Evolutionary conservation across 1,284 basidiomycete species (phyloP).

Genomic region (Austroboletus niveus): DNA sequence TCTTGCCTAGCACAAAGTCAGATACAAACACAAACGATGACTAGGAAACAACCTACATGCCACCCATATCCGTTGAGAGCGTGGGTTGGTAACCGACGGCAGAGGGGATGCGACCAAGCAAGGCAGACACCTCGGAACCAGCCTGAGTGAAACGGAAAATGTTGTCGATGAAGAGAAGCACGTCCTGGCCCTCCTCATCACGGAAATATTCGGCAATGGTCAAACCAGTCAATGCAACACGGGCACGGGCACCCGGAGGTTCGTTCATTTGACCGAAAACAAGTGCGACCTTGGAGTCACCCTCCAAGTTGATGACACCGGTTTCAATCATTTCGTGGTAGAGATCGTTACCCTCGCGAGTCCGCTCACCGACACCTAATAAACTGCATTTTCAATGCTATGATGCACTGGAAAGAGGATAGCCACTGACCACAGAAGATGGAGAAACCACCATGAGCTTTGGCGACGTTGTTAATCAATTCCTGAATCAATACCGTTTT

Average conservation of each 20-base stretch:
- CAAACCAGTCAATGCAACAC: constrained; percentile 98
- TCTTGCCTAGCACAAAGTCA: constrained; percentile 67
- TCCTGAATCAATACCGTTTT: constrained; percentile 99
- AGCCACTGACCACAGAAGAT: constrained; percentile 94
- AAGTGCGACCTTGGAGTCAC: constrained; percentile 98
- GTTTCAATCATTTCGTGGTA: constrained; percentile 99
- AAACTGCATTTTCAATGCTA: background rate
- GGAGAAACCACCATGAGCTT: constrained; percentile 99
- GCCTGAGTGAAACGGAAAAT: constrained; percentile 99
- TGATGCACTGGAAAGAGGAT: background rate
- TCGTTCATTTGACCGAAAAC: constrained; percentile 99
- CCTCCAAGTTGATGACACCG: constrained; percentile 99
- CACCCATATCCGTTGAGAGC: constrained; percentile 99
- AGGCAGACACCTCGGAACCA: constrained; percentile 99
- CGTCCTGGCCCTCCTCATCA: constrained; percentile 99
- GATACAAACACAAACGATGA: background rate
- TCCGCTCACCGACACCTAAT: constrained; percentile 96
- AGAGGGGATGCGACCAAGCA: constrained; percentile 99
- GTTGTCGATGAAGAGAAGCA: constrained; percentile 99
- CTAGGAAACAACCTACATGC: constrained; percentile 70
- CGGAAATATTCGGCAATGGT: constrained; percentile 99
- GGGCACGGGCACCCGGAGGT: constrained; percentile 99
- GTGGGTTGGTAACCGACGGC: constrained; percentile 99
- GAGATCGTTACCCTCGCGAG: constrained; percentile 99
- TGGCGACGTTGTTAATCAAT: constrained; percentile 99